Evolutionary conservation across 768 basidiomycete genomes (phyloP), one percentile per base, ranked within the genome.

Genomic region (Amanita muscaria): DNA sequence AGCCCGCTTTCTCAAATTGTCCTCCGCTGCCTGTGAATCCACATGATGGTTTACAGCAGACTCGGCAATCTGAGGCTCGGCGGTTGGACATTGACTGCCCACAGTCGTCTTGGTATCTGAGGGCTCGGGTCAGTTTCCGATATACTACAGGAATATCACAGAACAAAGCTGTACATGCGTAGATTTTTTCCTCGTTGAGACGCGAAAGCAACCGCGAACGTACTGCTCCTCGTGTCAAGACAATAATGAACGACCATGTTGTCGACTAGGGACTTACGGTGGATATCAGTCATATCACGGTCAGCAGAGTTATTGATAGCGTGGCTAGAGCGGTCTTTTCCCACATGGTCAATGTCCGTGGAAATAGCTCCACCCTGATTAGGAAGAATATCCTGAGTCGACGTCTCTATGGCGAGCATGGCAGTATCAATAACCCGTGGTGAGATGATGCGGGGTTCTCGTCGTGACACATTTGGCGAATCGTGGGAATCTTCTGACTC

Each of bases 91-190:
- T 5, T 19, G 18, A 36, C 12, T 2, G 38, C n/a, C 22, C 24
- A 24, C 31, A 24, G n/a, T 31, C 14, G 22, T 23, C 15, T 11
- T 21, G 14, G 32, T 6, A 23, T 23, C 41, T 42, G 11, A 2
- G 2, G 15, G 30, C 23, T 19, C 10, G 33, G 15, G 31, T 42
- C 30, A 42, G 41, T 24, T 22, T 33, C 9, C 8, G 6, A 33
- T 14, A 5, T 22, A 42, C 12, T 19, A 5, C 19, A 22, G 18
- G 31, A 2, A 34, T 33, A 14, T 24, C 12, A 21, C 12, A 22
- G 31, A 42, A 42, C 31, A 11, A 33, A 3, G 15, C 23, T n/a
- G 31, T 42, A 42, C 41, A 42, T 7, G 41, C 41, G 24, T 24
- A 10, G 3, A 32, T 31, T 9, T 32, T 42, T 24, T 23, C 41